phyloP scores from a whole-genome alignment of 2,329 filamentous ascomycete genomes.

The Teratosphaeria viscida region DNA sequence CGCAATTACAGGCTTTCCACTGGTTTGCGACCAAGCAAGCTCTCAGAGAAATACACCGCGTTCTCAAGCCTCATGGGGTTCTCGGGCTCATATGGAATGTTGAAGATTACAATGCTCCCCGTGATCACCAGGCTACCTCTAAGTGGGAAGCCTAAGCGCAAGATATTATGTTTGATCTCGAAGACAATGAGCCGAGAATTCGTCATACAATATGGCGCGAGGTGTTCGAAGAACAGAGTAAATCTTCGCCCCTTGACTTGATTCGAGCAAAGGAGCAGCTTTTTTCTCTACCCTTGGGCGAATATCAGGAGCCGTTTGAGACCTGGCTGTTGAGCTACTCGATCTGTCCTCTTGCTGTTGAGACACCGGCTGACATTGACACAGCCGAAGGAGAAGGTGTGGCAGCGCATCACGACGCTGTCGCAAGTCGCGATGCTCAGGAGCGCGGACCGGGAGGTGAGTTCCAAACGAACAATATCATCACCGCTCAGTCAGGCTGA shows the following conservation, averaged over 20 bases:
- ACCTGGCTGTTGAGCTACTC: conserved; percentile 38
- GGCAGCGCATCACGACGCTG: conserved; percentile 54
- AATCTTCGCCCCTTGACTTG: conserved; percentile 38
- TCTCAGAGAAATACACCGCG: conserved; percentile 55
- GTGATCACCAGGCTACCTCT: conserved; percentile 44
- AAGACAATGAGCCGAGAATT: conserved; percentile 55
- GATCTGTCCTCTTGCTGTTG: neutral
- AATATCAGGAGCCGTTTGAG: conserved; percentile 47
- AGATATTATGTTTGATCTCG: conserved; percentile 45
- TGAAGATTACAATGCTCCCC: conserved; percentile 48
- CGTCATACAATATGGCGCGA: conserved; percentile 54
- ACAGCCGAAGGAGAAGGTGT: conserved; percentile 45
- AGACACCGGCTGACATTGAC: too few species aligned
- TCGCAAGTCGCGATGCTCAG: conserved; percentile 55
- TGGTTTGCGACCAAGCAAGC: conserved; percentile 58
- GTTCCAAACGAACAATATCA: conserved; percentile 4
- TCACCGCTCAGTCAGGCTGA: neutral
- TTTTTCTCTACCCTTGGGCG: conserved; percentile 53
- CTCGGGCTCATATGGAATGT: conserved; percentile 59
- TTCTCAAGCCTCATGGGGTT: conserved; percentile 49
- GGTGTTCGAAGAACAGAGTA: conserved; percentile 52
- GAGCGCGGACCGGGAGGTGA: conserved; percentile 38
- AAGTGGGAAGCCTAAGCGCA: conserved; percentile 54
- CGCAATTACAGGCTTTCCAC: conserved; percentile 28
- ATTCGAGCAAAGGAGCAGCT: conserved; percentile 34